These are phyloP conservation scores for Phaeotremella fagi DNA, from an alignment of 768 basidiomycete species.

Conservation along the genomic window DNA sequence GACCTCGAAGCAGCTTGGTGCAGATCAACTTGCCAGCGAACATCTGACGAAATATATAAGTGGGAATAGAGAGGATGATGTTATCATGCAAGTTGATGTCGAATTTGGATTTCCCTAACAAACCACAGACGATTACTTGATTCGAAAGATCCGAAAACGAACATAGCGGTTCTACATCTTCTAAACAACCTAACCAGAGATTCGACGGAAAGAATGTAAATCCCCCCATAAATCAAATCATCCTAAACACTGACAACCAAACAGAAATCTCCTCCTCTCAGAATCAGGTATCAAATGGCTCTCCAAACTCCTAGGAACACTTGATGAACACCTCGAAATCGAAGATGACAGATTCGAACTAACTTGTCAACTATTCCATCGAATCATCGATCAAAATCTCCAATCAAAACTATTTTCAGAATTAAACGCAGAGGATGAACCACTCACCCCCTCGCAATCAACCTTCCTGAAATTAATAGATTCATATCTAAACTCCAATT, in stretches of 20 bases:
- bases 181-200: constrained; percentile 67
- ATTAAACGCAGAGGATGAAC: constrained; percentile 62
- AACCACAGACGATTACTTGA: constrained; percentile 54
- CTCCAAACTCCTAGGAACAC: constrained; percentile 63
- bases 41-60: constrained; percentile 55
- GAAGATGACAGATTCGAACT: constrained; percentile 69
- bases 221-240: neutral
- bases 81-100: constrained; percentile 65
- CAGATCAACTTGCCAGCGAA: constrained; percentile 62
- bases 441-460: constrained; percentile 77
- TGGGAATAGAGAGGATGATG: constrained; percentile 60
- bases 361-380: constrained; percentile 65
- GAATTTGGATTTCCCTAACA: neutral
- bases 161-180: constrained; percentile 63
- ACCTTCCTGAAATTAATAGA: constrained; percentile 83
- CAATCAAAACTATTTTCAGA: constrained; percentile 60
- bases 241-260: neutral
- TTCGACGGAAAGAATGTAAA: constrained; percentile 57
- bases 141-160: constrained; percentile 61
- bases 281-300: constrained; percentile 55
- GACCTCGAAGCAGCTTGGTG: constrained; percentile 57
- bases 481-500: constrained; percentile 58
- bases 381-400: constrained; percentile 59
- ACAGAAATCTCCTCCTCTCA: constrained; percentile 18
- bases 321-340: constrained; percentile 66